Percentiles rank a stretch among this genome's conserved stretches.
Conservation (phyloP, 192 early-diverging fungal genomes). For the Umbelopsis sp. region DNA sequence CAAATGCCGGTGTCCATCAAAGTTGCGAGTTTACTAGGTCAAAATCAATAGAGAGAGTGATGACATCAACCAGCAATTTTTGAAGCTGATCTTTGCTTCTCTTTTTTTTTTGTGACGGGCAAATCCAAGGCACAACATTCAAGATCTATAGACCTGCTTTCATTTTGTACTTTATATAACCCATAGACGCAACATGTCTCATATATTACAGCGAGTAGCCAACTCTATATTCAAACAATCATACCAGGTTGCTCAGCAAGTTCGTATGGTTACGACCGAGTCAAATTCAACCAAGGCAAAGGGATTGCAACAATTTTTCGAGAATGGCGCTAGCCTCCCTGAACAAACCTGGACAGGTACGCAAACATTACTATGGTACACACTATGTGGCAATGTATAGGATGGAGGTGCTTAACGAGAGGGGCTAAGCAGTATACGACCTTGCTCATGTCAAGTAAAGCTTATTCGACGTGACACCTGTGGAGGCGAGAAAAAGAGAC, state of each 20-base stretch:
- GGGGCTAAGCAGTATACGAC: not conserved
- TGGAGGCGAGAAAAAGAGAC: no score
- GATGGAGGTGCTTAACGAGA: not conserved
- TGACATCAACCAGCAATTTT: not conserved
- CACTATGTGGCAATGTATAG: not conserved
- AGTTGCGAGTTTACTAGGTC: no score
- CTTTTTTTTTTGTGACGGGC: constrained; percentile 13
- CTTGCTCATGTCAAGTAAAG: not conserved
- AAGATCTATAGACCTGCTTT: not conserved
- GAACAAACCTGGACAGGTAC: constrained; percentile 39
- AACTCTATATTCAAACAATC: constrained; percentile 6
- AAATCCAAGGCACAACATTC: not conserved
- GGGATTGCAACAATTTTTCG: constrained; percentile 42
- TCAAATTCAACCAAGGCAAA: not conserved
- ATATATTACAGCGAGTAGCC: constrained; percentile 2
- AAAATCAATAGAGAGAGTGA: not conserved
- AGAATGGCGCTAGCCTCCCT: constrained; percentile 37
- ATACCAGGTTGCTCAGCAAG: not conserved
- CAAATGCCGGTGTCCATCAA: no score
- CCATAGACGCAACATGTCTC: constrained; percentile 6
- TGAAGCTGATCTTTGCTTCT: not conserved
- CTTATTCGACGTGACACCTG: not conserved
- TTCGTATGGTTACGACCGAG: constrained; percentile 3
- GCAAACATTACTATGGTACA: not conserved
- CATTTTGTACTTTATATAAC: not conserved